A percentile compares a stretch with the other conserved stretches of the same genome.
These are phyloP conservation scores for Boletus huronensis DNA, from an alignment of 768 basidiomycete species.

Conservation along the genomic window DNA sequence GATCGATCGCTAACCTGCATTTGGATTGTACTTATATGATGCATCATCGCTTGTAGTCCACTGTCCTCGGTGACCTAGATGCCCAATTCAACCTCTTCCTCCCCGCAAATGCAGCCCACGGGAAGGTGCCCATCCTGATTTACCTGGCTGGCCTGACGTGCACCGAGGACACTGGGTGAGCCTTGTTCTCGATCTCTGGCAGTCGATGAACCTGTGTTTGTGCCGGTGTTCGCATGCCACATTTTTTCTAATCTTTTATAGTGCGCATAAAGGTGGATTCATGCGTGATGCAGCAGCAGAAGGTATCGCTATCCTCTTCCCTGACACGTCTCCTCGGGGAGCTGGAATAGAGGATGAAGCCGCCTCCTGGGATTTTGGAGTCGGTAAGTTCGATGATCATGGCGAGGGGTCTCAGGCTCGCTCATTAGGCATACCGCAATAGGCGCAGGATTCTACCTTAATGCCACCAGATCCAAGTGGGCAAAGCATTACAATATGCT, in stretches of 20 bases:
- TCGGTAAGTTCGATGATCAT: slow-evolving; percentile 42
- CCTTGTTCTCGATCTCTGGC: not conserved
- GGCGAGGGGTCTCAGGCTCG: not conserved
- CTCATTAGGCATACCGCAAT: slow-evolving; percentile 4
- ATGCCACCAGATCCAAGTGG: slow-evolving; percentile 78
- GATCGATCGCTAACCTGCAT: not conserved
- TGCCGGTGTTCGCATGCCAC: not conserved
- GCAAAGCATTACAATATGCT: slow-evolving; percentile 86
- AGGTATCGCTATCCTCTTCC: slow-evolving; percentile 84
- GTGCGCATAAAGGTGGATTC: slow-evolving; percentile 93
- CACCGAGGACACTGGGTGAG: slow-evolving; percentile 90
- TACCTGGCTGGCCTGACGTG: slow-evolving; percentile 90
- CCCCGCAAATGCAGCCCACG: slow-evolving; percentile 57
- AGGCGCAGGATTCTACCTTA: slow-evolving; percentile 92
- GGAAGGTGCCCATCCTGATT: slow-evolving; percentile 65
- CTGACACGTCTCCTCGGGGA: slow-evolving; percentile 94
- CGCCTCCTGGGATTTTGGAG: slow-evolving; percentile 86
- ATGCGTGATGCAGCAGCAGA: slow-evolving; percentile 80
- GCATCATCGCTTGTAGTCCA: slow-evolving; percentile 46
- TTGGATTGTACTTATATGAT: not conserved
- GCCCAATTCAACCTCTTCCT: slow-evolving; percentile 89
- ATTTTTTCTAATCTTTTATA: slow-evolving; percentile 27
- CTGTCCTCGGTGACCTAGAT: slow-evolving; percentile 60
- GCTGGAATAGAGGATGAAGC: slow-evolving; percentile 83
- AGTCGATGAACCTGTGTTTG: not conserved